phyloP scores from a whole-genome alignment of 768 basidiomycete genomes.

The Lactarius tabidus region DNA sequence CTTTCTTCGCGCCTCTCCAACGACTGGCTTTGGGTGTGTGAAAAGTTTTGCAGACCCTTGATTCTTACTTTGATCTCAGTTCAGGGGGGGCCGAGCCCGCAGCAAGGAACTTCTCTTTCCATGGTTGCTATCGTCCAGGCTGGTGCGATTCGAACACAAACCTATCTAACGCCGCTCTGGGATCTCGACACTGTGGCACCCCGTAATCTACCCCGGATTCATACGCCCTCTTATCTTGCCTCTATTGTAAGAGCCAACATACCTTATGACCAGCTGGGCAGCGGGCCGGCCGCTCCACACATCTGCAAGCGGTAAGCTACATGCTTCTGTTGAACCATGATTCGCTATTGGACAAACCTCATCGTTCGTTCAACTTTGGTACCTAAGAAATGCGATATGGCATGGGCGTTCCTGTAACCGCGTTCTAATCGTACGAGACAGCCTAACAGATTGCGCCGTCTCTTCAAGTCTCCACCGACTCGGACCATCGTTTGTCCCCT shows the following conservation, averaged over 20 bases:
- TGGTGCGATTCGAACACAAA: slow-evolving; percentile 11
- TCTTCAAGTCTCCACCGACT: slow-evolving; percentile 31
- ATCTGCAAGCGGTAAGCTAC: slow-evolving; percentile 38
- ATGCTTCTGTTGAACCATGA: slow-evolving; percentile 37
- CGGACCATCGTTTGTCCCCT: not conserved
- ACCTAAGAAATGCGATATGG: slow-evolving; percentile 40
- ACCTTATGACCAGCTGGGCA: slow-evolving; percentile 48
- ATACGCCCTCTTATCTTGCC: too few species aligned
- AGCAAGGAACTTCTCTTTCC: slow-evolving; percentile 26
- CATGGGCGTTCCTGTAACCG: slow-evolving; percentile 44
- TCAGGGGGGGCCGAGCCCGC: slow-evolving; percentile 29
- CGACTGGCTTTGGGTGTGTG: slow-evolving; percentile 30
- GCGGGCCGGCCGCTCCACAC: too few species aligned
- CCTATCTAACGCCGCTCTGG: slow-evolving; percentile 29
- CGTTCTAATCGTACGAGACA: slow-evolving; percentile 37
- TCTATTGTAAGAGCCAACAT: too few species aligned
- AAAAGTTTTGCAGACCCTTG: slow-evolving; percentile 42
- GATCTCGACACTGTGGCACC: slow-evolving; percentile 22
- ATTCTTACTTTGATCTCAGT: slow-evolving; percentile 29
- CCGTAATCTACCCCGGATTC: too few species aligned
- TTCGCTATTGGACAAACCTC: slow-evolving; percentile 23
- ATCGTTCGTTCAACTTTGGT: slow-evolving; percentile 36
- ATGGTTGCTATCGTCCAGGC: slow-evolving; percentile 9
- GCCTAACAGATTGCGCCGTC: slow-evolving; percentile 42
- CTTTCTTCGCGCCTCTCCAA: not conserved